Percentiles rank a stretch among this genome's conserved stretches.
phyloP scores from a whole-genome alignment of 441 rosid genomes.

The Codiaeum variegatum region DNA sequence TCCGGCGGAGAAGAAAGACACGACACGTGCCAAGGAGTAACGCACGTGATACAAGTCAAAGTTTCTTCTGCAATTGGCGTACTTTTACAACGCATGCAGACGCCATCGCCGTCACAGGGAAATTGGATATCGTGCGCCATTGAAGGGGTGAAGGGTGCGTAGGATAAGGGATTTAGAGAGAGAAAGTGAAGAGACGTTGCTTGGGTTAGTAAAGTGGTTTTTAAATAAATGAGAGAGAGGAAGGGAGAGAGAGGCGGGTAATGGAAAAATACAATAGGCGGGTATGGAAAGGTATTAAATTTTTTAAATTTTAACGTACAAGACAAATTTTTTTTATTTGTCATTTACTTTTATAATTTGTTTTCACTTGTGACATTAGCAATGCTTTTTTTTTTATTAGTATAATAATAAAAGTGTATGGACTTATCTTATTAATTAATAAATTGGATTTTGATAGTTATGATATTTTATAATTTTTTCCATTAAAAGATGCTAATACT shows the following conservation, averaged over 20 bases:
- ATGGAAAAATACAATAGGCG: neutral
- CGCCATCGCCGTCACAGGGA: conserved; percentile 61
- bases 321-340: neutral
- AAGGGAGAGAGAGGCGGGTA: neutral
- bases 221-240: neutral
- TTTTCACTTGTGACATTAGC: neutral
- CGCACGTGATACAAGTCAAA: conserved; percentile 49
- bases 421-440: too few species aligned
- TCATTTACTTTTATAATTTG: neutral
- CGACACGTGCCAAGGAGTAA: conserved; percentile 55
- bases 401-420: too few species aligned
- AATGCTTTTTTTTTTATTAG: neutral
- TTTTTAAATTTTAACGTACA: conserved; percentile 3
- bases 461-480: too few species aligned
- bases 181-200: neutral
- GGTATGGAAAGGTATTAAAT: neutral
- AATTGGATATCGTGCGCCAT: conserved; percentile 51
- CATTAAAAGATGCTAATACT: too few species aligned
- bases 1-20: conserved; percentile 44
- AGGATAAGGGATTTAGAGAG: conserved; percentile 8
- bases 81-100: conserved; percentile 52
- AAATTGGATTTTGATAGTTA: too few species aligned
- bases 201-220: neutral
- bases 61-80: conserved; percentile 43
- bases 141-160: conserved; percentile 1